Evolutionary conservation across 352 stramenopile genomes (phyloP), one percentile per base, ranked within the genome.

Genomic region (Discostella stelligera): DNA sequence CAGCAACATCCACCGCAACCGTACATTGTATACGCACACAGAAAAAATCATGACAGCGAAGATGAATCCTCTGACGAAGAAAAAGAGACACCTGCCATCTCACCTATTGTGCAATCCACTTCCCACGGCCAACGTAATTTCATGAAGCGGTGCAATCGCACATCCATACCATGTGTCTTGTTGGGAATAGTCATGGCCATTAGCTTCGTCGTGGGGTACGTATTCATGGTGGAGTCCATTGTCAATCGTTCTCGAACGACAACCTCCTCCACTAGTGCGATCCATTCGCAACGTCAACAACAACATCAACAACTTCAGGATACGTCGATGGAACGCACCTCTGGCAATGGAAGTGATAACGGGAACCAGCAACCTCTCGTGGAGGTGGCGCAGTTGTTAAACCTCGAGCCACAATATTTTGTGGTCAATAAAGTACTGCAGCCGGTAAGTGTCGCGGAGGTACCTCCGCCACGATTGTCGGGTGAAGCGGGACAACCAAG

Each of bases 181-280:
- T 50, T 48, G 20, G 30, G 37, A 7, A 55, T 66, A 25, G n/a
- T 66, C n/a, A 20, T 66, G 6, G 32, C 59, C 2, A 66, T 66
- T 30, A 30, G 18, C 25, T 66, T 66, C 59, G 13, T 66, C 14
- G 30, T 54, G 5, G 59, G 59, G 23, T 66, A 66, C 18, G 44
- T 66, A 30, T 66, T 54, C 32, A 27, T 66, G 13, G 21, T 66
- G 25, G 59, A 54, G 18, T 27, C 59, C 0, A 41, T 66, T 25
- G 59, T 66, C 32, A 21, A 11, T 4, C 53, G 13, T 46, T 61
- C 59, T 1, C 59, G 59, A 27, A 9, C 58, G 21, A 52, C 37
- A 5, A 23, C 23, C 8, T 16, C 14, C 27, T 20, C 41, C 8
- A 25, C 14, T 1, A 49, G 25, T 44, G 37, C 7, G 37, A 8